These are phyloP conservation scores for Picea glauca DNA, from an alignment of 75 land plant genomes.

Conservation along the genomic window DNA sequence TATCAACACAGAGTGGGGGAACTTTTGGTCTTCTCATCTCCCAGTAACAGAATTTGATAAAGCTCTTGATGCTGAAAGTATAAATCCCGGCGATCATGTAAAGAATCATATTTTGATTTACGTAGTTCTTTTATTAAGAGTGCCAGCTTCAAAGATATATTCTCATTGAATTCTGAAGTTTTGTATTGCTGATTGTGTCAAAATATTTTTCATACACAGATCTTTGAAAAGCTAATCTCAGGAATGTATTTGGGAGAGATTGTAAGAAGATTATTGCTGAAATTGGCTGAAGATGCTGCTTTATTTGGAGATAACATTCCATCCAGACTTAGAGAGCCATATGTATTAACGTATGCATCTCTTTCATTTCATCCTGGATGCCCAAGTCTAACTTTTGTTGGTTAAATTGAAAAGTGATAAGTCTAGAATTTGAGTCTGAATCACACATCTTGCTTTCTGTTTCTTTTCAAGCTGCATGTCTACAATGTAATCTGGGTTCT, in stretches of 20 bases:
- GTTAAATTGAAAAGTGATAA: too few relatives aligned
- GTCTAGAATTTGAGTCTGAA: too few relatives aligned
- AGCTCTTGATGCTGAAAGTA: slow-evolving; percentile 71
- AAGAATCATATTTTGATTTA: slow-evolving; percentile 2
- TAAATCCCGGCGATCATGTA: slow-evolving; percentile 79
- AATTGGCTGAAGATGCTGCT: slow-evolving; percentile 36
- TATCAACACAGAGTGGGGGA: slow-evolving; percentile 81
- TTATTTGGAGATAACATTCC: slow-evolving; percentile 36
- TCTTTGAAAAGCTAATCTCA: slow-evolving; percentile 50
- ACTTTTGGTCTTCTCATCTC: slow-evolving; percentile 57
- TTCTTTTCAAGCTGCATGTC: too few relatives aligned
- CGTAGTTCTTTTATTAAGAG: background rate
- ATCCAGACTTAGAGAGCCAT: slow-evolving; percentile 23
- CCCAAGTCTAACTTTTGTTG: too few relatives aligned
- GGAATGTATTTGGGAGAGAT: slow-evolving; percentile 60
- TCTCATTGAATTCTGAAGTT: too few relatives aligned
- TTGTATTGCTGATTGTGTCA: too few relatives aligned
- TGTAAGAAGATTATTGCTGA: slow-evolving; percentile 39
- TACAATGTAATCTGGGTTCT: too few relatives aligned
- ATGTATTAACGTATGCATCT: slow-evolving; percentile 23
- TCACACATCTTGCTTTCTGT: too few relatives aligned
- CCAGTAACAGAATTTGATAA: slow-evolving; percentile 60
- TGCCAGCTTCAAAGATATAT: background rate
- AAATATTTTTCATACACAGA: slow-evolving; percentile 13
- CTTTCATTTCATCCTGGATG: too few relatives aligned